phyloP scores from a whole-genome alignment of 768 basidiomycete genomes.

The Wakefieldia striispora region DNA sequence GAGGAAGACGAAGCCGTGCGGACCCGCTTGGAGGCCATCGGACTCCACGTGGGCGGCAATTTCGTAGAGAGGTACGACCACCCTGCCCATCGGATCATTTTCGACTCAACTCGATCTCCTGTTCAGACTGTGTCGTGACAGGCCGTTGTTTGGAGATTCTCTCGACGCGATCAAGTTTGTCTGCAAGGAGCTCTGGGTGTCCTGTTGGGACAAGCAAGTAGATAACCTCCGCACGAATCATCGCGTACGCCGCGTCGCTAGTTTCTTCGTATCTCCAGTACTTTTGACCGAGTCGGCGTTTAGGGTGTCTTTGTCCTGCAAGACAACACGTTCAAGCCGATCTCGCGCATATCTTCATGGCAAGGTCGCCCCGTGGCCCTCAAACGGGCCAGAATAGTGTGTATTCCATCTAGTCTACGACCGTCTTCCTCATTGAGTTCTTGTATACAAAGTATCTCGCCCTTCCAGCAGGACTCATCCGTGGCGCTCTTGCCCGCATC shows the following conservation, averaged over 20 bases:
- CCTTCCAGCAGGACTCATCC: conserved; percentile 80
- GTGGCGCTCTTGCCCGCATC: conserved; percentile 75
- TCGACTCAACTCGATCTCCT: background rate
- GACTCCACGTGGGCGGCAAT: conserved; percentile 82
- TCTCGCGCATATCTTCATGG: conserved; percentile 78
- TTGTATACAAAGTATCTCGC: conserved; percentile 61
- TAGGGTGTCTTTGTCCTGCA: conserved; percentile 94
- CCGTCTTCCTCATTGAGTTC: background rate
- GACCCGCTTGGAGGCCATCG: conserved; percentile 75
- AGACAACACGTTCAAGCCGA: conserved; percentile 87
- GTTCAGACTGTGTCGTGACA: conserved; percentile 70
- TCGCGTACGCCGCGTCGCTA: conserved; percentile 51
- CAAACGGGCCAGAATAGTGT: conserved; percentile 66
- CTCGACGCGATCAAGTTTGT: conserved; percentile 93
- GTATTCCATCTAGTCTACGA: conserved; percentile 13
- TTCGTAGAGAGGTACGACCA: conserved; percentile 73
- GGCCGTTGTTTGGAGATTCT: conserved; percentile 74
- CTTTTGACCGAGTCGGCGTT: background rate
- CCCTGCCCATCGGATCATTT: background rate
- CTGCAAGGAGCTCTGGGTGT: conserved; percentile 94
- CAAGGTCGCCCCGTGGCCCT: conserved; percentile 73
- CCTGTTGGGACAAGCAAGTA: conserved; percentile 92
- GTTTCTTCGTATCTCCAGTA: background rate
- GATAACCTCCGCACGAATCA: conserved; percentile 96
- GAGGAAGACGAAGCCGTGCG: conserved; percentile 76